These are phyloP conservation scores for Hypseocharis bilobata DNA, from an alignment of 441 rosid species.

Conservation along the genomic window DNA sequence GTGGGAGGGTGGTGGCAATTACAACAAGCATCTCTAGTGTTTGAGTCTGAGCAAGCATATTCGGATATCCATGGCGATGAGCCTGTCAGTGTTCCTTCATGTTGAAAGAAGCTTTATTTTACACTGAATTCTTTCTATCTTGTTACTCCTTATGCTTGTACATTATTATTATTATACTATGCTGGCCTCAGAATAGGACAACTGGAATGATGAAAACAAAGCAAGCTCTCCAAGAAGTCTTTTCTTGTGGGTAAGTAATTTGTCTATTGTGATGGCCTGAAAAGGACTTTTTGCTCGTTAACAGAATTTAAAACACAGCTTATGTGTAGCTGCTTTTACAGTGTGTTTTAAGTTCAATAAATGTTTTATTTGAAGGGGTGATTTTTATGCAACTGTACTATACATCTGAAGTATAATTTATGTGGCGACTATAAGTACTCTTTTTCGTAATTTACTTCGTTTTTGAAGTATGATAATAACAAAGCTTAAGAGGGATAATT, in stretches of 20 bases:
- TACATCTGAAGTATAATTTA: background rate
- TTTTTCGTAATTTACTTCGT: too few species aligned
- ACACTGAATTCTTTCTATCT: background rate
- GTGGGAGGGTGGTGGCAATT: slow-evolving; percentile 19
- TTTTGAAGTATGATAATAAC: too few species aligned
- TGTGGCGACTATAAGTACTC: too few species aligned
- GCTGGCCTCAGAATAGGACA: background rate
- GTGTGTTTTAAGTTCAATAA: background rate
- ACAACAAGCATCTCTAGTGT: slow-evolving; percentile 22
- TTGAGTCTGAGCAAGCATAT: slow-evolving; percentile 17
- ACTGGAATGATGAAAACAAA: slow-evolving; percentile 5
- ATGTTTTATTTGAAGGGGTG: background rate
- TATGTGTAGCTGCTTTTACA: background rate
- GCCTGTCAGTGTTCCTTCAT: background rate
- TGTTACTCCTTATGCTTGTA: slow-evolving; percentile 2
- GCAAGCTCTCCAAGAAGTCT: background rate
- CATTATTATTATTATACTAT: background rate
- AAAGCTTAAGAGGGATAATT: too few species aligned
- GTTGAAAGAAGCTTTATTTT: background rate
- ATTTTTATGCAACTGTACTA: background rate
- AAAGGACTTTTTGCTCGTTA: too few species aligned
- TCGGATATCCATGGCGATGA: slow-evolving; percentile 23
- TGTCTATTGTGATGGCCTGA: background rate
- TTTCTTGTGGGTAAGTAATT: background rate
- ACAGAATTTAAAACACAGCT: background rate